Conservation (phyloP, 2,329 filamentous ascomycete genomes). For the Arthrobotrys iridis region DNA sequence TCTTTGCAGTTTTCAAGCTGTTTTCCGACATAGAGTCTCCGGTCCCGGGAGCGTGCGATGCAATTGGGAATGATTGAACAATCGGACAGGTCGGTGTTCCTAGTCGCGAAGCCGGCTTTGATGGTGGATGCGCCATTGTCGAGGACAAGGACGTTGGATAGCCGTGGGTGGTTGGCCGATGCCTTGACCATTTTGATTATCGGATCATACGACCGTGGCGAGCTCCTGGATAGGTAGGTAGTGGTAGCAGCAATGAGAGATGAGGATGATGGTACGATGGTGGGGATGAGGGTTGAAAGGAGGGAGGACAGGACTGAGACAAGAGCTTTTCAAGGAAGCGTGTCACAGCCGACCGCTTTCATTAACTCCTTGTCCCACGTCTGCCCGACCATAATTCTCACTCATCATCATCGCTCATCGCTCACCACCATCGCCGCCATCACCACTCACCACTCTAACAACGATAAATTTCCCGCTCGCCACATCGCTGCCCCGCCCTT, state of each 20-base stretch:
- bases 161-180: constrained; percentile 36
- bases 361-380: not conserved
- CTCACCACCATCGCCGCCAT: not conserved
- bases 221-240: not conserved
- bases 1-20: constrained; percentile 83
- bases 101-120: constrained; percentile 81
- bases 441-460: not conserved
- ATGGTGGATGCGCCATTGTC: constrained; percentile 93
- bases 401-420: not conserved
- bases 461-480: not conserved
- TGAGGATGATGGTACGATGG: not conserved
- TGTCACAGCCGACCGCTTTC: not conserved
- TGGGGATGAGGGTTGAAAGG: not conserved
- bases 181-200: constrained; percentile 39
- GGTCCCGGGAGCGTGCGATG: constrained; percentile 82
- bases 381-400: not conserved
- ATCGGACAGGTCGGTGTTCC: constrained; percentile 62
- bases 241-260: not conserved
- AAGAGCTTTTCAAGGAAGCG: not conserved
- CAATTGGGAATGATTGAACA: constrained; percentile 86
- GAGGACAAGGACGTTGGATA: constrained; percentile 77
- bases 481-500: constrained; percentile 4
- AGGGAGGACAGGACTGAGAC: not conserved
- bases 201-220: not conserved
- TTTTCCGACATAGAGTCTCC: constrained; percentile 79